Percentiles rank a stretch among this genome's conserved stretches.
Evolutionary conservation across 192 early-diverging fungal species (phyloP).

Genomic region (Haplosporangium gracile): DNA sequence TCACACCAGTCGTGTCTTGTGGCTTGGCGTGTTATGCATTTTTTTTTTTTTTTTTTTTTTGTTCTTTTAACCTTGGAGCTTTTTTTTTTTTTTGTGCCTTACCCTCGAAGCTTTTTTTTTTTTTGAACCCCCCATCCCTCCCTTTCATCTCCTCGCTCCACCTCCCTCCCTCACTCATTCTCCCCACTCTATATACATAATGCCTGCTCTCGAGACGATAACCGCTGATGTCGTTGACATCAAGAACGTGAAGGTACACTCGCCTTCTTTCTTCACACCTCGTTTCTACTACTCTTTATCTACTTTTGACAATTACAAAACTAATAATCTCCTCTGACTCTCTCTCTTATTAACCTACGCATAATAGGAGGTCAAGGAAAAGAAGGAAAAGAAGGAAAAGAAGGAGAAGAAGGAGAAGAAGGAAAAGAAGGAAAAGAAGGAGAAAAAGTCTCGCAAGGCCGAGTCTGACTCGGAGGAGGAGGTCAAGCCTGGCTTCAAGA

Average conservation of each 20-base stretch:
- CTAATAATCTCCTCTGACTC: not conserved
- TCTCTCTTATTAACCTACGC: not conserved
- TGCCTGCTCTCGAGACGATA: slow-evolving; percentile 44
- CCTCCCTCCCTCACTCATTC: slow-evolving; percentile 2
- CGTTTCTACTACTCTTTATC: not conserved
- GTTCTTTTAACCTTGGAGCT: not conserved
- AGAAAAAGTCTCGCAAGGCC: slow-evolving; percentile 65
- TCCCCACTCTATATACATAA: not conserved
- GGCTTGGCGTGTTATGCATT: slow-evolving; percentile 4
- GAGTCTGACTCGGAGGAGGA: slow-evolving; percentile 54
- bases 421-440: slow-evolving; percentile 63
- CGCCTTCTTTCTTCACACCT: not conserved
- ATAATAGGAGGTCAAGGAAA: slow-evolving; percentile 56
- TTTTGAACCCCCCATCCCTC: slow-evolving; percentile 4
- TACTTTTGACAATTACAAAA: not conserved
- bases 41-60: slow-evolving; percentile 47
- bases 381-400: slow-evolving; percentile 65
- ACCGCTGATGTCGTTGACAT: slow-evolving; percentile 30
- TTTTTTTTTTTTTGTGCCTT: slow-evolving; percentile 1
- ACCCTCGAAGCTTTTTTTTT: not conserved
- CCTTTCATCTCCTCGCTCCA: not conserved
- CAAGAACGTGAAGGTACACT: slow-evolving; percentile 46
- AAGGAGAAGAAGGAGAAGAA: slow-evolving; percentile 66
- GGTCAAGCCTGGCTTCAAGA: slow-evolving; percentile 47
- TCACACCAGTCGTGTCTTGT: not conserved